Base-by-base conservation (phyloP, 2,329 filamentous ascomycete species). In the Endocalyx cinctus region DNA sequence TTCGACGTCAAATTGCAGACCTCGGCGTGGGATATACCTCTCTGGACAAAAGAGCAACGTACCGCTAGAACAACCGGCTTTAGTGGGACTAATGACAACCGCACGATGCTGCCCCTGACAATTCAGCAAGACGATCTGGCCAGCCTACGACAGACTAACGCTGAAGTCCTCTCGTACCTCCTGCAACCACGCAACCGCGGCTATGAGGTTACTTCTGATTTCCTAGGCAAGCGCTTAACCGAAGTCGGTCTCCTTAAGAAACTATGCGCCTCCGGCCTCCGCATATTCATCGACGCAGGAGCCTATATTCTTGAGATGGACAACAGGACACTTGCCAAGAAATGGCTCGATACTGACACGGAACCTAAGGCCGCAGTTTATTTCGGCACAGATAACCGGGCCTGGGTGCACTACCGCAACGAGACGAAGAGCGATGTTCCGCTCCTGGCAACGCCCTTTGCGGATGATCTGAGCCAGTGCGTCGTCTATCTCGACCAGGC, bases 41-140 rank as follows among this genome's bases (percentile, higher is more conserved):
- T 77, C 0, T 64, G 63, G 17, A 46, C 54, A 1, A 5, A 34
- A 18, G 8, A 17, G 10, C 8, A 19, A 7, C 8, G 22, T 29
- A 13, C 40, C 46, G 47, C 58, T 2, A 41, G 67, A 2, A 82
- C 79, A 0, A 84, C 80, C 0, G 82, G 82, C 0, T 87, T 88
- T 50, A 82, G 77, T 6, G 82, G 82, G 0, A 87, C 82, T 0
- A 85, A 83, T 27, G 82, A 87, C 48, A 77, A 73, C 12, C 62
- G 69, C 23, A 57, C 56, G 0, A 62, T 82, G 28, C 55, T 86
- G 0, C 82, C 82, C 0, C 51, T 77, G 10, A 76, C 66, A 0
- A 75, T 86, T 12, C 50, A 60, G 8, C 79, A 86, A 33, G 54
- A 72, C 0, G 79, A 86, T 37, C 63, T 86, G 0, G 57, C 64